Conservation (phyloP, 208 protist species). For the Trypanosoma lewisi region DNA sequence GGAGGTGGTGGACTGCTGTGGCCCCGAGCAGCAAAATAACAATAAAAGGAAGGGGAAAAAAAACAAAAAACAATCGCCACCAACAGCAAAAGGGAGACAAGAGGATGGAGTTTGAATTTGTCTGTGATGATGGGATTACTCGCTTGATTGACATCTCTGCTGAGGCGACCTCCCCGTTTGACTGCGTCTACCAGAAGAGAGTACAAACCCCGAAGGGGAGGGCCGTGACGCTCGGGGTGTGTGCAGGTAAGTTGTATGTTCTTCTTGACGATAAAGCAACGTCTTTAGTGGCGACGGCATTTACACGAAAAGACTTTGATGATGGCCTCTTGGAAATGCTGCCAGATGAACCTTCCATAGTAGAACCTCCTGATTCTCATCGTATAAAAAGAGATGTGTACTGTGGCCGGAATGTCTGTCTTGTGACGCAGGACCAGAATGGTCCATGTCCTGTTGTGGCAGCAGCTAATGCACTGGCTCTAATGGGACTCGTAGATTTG, state of each 20-base stretch:
- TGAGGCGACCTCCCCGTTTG: conserved; percentile 19
- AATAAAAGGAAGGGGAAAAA: not conserved
- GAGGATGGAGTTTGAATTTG: conserved; percentile 27
- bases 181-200: conserved; percentile 21
- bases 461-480: conserved; percentile 36
- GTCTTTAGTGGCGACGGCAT: conserved; percentile 19
- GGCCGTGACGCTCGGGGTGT: conserved; percentile 16
- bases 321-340: conserved; percentile 8
- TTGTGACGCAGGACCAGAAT: conserved; percentile 36
- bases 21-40: not conserved
- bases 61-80: not conserved
- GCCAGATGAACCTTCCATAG: not conserved
- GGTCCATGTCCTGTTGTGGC: conserved; percentile 49
- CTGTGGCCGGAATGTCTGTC: conserved; percentile 19
- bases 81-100: not conserved
- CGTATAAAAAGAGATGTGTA: conserved; percentile 33
- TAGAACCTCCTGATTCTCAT: conserved; percentile 23
- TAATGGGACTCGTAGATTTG: conserved; percentile 23
- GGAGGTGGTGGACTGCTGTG: too few relatives aligned
- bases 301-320: conserved; percentile 23
- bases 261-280: conserved; percentile 21
- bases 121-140: conserved; percentile 26
- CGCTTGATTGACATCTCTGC: conserved; percentile 19
- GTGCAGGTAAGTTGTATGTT: conserved; percentile 18
- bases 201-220: conserved; percentile 19